phyloP scores from a whole-genome alignment of 2,329 filamentous ascomycete species.

The Scytalidium lignicola region DNA sequence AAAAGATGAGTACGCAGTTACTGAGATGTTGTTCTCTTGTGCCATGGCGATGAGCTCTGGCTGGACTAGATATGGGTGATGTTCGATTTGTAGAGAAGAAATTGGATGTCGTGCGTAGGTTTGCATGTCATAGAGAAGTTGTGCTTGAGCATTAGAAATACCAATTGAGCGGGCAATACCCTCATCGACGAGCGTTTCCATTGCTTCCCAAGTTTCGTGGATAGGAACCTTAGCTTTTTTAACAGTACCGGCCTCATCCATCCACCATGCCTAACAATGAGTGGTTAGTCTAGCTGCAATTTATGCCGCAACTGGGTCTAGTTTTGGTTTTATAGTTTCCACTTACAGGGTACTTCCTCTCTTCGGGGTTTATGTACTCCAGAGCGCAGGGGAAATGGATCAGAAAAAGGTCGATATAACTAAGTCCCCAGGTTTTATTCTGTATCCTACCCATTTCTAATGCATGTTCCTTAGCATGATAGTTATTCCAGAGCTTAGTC shows the following conservation, averaged over 20 bases:
- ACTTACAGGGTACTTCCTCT: constrained; percentile 14
- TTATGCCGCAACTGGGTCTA: not conserved
- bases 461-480: constrained; percentile 49
- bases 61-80: constrained; percentile 82
- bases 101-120: constrained; percentile 67
- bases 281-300: not conserved
- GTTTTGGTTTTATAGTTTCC: not conserved
- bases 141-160: constrained; percentile 76
- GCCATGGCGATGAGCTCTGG: constrained; percentile 57
- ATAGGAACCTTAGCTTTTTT: constrained; percentile 62
- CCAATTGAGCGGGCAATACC: constrained; percentile 68
- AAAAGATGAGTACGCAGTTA: constrained; percentile 64
- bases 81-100: constrained; percentile 79
- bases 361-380: constrained; percentile 61
- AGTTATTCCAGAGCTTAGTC: constrained; percentile 64
- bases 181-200: constrained; percentile 67
- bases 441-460: constrained; percentile 54
- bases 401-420: constrained; percentile 49
- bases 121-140: constrained; percentile 73
- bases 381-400: constrained; percentile 53
- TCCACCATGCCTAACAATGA: constrained; percentile 43
- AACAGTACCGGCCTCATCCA: constrained; percentile 54
- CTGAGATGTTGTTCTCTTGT: constrained; percentile 49
- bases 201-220: constrained; percentile 73
- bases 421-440: constrained; percentile 41